These are phyloP conservation scores for Cicer judaicum DNA, from an alignment of 306 rosid genomes.

Conservation along the genomic window DNA sequence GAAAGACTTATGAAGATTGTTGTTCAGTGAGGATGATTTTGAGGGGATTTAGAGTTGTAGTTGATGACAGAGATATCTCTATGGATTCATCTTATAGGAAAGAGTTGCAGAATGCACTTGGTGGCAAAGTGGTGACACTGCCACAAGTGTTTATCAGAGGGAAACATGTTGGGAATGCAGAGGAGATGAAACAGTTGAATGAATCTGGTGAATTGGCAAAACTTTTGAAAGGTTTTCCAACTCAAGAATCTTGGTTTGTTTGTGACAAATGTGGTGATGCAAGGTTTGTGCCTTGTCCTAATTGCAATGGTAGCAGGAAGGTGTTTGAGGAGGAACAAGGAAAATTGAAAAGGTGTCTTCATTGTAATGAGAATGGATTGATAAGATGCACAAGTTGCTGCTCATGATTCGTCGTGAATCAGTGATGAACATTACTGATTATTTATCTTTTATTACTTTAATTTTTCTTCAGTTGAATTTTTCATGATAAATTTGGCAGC, in stretches of 20 bases:
- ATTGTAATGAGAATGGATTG: conserved; percentile 90
- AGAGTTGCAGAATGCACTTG: conserved; percentile 60
- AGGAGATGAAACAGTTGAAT: conserved; percentile 65
- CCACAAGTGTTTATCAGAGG: conserved; percentile 80
- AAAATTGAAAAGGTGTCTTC: conserved; percentile 61
- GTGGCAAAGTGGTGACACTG: conserved; percentile 53
- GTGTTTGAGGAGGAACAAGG: conserved; percentile 64
- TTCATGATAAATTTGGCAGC: conserved; percentile 41
- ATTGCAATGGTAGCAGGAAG: conserved; percentile 76
- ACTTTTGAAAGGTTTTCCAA: conserved; percentile 62
- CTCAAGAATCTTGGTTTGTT: conserved; percentile 57
- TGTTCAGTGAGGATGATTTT: conserved; percentile 67
- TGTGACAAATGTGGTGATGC: conserved; percentile 76
- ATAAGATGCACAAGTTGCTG: conserved; percentile 71
- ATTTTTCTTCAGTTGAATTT: conserved; percentile 19
- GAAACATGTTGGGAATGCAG: conserved; percentile 71
- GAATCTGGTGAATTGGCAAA: conserved; percentile 68
- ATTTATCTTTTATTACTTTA: neutral
- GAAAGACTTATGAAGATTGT: conserved; percentile 81
- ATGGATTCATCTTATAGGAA: conserved; percentile 77
- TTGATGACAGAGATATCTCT: conserved; percentile 82
- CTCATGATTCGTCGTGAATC: conserved; percentile 50
- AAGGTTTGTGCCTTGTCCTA: conserved; percentile 73
- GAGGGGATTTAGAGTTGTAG: conserved; percentile 63
- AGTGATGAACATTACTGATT: neutral